Evolutionary conservation across 768 basidiomycete genomes (phyloP).

Genomic region (Lactarius tabidus): DNA sequence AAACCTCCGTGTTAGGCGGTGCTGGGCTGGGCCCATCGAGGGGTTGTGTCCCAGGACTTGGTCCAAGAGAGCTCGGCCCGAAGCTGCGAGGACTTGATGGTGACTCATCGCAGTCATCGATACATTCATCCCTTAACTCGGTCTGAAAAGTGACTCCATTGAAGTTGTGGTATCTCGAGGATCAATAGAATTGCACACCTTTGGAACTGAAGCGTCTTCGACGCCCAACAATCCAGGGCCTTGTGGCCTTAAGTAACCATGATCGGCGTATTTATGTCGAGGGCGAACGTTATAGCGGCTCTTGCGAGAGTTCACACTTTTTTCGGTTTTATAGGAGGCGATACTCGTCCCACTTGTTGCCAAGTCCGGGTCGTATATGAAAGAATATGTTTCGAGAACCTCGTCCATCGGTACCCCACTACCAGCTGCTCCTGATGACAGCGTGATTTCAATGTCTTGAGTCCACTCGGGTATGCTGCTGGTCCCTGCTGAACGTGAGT

Average conservation of each 20-base stretch:
- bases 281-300: neutral
- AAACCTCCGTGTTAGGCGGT: too few relatives aligned
- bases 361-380: neutral
- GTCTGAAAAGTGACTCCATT: too few relatives aligned
- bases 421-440: neutral
- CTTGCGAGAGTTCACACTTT: neutral
- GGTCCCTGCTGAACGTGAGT: too few relatives aligned
- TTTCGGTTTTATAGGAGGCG: neutral
- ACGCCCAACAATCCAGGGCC: neutral
- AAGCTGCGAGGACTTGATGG: too few relatives aligned
- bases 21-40: too few relatives aligned
- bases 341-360: neutral
- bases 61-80: too few relatives aligned
- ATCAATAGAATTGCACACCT: too few relatives aligned
- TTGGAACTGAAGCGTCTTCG: neutral
- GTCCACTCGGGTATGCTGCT: neutral
- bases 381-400: neutral
- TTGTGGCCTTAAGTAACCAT: neutral
- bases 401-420: neutral
- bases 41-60: too few relatives aligned
- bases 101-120: too few relatives aligned
- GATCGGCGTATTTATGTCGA: neutral
- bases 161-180: too few relatives aligned
- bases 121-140: too few relatives aligned
- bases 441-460: too few relatives aligned